Base-by-base conservation (phyloP, 83 land plant genomes). In the Picea abies region DNA sequence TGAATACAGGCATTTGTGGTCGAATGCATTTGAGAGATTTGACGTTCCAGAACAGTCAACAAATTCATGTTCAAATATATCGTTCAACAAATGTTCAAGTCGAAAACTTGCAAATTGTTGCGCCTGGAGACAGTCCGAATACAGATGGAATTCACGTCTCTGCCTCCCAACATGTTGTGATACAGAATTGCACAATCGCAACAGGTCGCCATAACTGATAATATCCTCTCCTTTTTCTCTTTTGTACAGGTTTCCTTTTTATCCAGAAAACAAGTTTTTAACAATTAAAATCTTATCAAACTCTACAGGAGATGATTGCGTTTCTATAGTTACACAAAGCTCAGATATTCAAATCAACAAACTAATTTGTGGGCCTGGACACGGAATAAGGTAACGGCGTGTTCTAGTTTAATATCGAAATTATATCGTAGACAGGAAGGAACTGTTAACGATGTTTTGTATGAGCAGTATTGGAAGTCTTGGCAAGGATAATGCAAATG, bases 281-380 rank as follows among this genome's bases (percentile, higher is more conserved):
- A 20, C 15, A 9, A 26, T 35, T 15, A 16, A 23, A 60, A 44
- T 61, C 19, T 61, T 82, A 0, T 20, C 19, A 14, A 60, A 85
- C 35, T 63, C 2, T 84, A 44, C 82, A 93, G 93, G 95, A 9
- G 95, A 93, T 81, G 95, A 93, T 67, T 93, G 95, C 79, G 81
- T 93, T 23, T 91, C 95, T 60, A 88, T 93, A 20, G 93, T 89
- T 11, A 89, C 83, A 79, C 90, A 78, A 49, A 83, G 84, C 61
- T 85, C 87, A 8, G 80, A 78, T 76, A 86, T 91, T 60, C 81
- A 84, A 64, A 85, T 93, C 87, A 89, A 84, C 89, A 83, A 78
- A 39, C 84, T 93, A 20, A 56, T 19, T 10, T 93, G 95, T 79
- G 95, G 95, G 76, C 95, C 95, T 68, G 95, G 95, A 11, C 95